phyloP scores from a whole-genome alignment of 2,329 filamentous ascomycete genomes.

The Clonostachys chloroleuca region DNA sequence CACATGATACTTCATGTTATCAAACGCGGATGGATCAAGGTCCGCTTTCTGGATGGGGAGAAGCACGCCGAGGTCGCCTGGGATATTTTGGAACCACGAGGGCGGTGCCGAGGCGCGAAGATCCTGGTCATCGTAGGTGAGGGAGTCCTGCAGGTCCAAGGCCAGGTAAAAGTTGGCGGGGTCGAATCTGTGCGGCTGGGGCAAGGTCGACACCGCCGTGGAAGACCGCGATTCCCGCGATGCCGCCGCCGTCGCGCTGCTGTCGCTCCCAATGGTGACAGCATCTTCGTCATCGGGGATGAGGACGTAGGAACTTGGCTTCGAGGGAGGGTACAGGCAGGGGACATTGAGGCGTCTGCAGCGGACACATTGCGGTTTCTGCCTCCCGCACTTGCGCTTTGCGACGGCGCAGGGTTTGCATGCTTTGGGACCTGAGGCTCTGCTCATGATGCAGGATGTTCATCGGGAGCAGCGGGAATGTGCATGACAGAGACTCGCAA shows the following conservation, averaged over 20 bases:
- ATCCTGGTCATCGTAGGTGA: background rate
- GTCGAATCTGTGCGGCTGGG: background rate
- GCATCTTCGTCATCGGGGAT: background rate
- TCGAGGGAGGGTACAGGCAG: conserved; percentile 1
- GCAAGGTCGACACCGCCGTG: background rate
- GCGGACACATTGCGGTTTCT: conserved; percentile 8
- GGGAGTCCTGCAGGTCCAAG: background rate
- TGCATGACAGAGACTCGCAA: too few species aligned
- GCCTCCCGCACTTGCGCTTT: conserved; percentile 11
- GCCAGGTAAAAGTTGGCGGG: background rate
- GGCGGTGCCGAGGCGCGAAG: background rate
- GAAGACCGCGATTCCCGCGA: conserved; percentile 3
- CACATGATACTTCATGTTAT: background rate
- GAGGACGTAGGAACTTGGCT: conserved; percentile 2
- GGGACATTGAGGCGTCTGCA: conserved; percentile 7
- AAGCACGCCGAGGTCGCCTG: background rate
- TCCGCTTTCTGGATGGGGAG: background rate
- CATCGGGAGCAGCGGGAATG: too few species aligned
- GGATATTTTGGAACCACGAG: background rate
- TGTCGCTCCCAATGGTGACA: background rate
- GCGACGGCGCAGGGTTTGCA: conserved; percentile 8
- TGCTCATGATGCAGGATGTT: too few species aligned
- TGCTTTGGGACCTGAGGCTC: background rate
- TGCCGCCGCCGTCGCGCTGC: background rate
- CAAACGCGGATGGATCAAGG: background rate